Percentiles rank a stretch among this genome's conserved stretches.
phyloP scores from a whole-genome alignment of 768 basidiomycete genomes.

The Ephemerocybe angulata region DNA sequence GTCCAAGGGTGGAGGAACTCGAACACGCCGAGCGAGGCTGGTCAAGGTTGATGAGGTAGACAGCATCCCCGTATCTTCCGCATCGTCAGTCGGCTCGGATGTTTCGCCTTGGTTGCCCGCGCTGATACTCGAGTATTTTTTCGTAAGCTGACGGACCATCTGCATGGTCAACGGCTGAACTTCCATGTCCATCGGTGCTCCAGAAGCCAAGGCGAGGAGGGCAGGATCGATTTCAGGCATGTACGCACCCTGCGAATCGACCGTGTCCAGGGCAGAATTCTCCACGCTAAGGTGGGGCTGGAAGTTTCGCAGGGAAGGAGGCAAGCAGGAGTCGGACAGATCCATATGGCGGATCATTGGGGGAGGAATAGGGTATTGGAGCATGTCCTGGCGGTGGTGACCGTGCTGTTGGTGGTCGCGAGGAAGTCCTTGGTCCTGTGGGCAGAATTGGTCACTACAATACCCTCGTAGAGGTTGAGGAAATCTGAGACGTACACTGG shows the following conservation, averaged over 20 bases:
- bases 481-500: no score
- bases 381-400: neutral
- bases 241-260: slow-evolving; percentile 12
- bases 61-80: neutral
- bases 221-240: slow-evolving; percentile 26
- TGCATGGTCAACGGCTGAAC: no score
- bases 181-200: no score
- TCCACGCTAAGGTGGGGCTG: neutral
- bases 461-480: no score
- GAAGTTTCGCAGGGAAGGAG: slow-evolving; percentile 7
- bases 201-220: slow-evolving; percentile 16
- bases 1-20: neutral
- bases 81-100: neutral
- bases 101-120: no score
- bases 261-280: slow-evolving; percentile 9
- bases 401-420: neutral
- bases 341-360: slow-evolving; percentile 5
- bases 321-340: slow-evolving; percentile 6
- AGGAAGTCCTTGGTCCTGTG: neutral
- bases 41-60: neutral
- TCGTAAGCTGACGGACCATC: no score
- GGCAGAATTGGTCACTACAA: no score
- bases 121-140: no score
- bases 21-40: neutral
- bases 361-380: slow-evolving; percentile 17